Base-by-base conservation (phyloP, 2,329 filamentous ascomycete species). In the Sporothrix globosa region DNA sequence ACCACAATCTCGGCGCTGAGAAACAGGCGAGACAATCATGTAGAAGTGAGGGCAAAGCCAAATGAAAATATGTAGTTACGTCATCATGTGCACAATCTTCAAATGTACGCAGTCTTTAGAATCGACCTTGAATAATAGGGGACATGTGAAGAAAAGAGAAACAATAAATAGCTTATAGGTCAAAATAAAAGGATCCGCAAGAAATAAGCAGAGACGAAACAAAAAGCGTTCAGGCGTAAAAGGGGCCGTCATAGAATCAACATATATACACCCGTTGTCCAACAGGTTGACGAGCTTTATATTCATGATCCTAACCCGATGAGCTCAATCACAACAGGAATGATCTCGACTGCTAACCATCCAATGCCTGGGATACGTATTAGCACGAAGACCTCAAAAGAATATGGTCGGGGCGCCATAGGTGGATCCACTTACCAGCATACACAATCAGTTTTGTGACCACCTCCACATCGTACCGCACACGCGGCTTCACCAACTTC, bases 381-480 rank as follows among this genome's bases (percentile, higher is more conserved):
- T 44, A 70, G 69, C 72, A 56, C 54, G 52, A 30, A 30, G 17
- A 60, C 69, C 6, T 4, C 21, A 21, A 27, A 34, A 67, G 24
- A 61, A 68, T 1, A 11, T 3, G 27, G 48, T 4, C 14, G 19
- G 19, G 48, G 19, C 17, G 7, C 6, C 6, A 10, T n/a, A n/a
- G 4, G n/a, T 24, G 14, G 21, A 34, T 44, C 56, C 19, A 81
- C 89, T 80, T 82, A 93, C 95, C 96, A 71, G 91, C 87, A 82
- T 99, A 99, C 30, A 99, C 93, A 76, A 99, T 91, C 72, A 99
- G 81, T 81, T 97, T 98, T 5, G 96, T 98, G 50, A 99, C 91
- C 52, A 99, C 95, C 80, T 99, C 96, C n/a, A 98, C 95, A 80
- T 99, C 96, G 77, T 98, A 99, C 75, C 94, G 86, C 72, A 97